Conservation (phyloP, 257 asterid genomes). For the Jasminum sambac region DNA sequence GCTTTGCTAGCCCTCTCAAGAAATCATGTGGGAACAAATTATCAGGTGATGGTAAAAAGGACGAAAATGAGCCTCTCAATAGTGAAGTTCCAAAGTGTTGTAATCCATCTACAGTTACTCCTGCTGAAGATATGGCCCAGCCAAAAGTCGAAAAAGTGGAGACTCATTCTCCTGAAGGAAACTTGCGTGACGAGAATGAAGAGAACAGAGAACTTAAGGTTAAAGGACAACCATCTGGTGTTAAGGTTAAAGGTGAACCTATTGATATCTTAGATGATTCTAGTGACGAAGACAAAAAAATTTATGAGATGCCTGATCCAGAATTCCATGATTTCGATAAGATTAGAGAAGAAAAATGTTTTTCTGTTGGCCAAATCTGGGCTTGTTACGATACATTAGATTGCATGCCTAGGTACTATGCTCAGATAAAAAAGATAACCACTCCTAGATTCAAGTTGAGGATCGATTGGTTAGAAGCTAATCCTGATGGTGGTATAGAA, state of each 20-base stretch:
- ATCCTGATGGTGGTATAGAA: conserved; percentile 33
- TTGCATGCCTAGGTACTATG: conserved; percentile 69
- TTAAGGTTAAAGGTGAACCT: conserved; percentile 16
- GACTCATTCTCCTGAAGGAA: conserved; percentile 27
- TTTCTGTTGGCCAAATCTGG: conserved; percentile 54
- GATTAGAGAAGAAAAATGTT: conserved; percentile 33
- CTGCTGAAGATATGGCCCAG: conserved; percentile 14
- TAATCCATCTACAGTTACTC: conserved; percentile 22
- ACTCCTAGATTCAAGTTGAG: conserved; percentile 44
- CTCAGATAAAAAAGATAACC: conserved; percentile 40
- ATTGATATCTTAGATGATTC: conserved; percentile 28
- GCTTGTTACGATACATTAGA: conserved; percentile 58
- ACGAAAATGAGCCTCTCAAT: conserved; percentile 21
- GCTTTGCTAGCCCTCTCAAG: conserved; percentile 33
- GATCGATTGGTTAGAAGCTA: conserved; percentile 56
- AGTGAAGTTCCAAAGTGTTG: conserved; percentile 17
- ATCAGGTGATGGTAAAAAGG: conserved; percentile 16
- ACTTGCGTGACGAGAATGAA: conserved; percentile 19
- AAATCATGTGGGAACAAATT: conserved; percentile 16
- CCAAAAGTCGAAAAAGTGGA: conserved; percentile 19
- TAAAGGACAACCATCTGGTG: conserved; percentile 24
- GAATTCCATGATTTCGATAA: conserved; percentile 59
- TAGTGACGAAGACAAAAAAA: background rate
- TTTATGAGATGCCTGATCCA: conserved; percentile 40
- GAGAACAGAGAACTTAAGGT: conserved; percentile 18